Evolutionary conservation across 768 basidiomycete genomes (phyloP).

Genomic region (Macrolepiota albuminosa): DNA sequence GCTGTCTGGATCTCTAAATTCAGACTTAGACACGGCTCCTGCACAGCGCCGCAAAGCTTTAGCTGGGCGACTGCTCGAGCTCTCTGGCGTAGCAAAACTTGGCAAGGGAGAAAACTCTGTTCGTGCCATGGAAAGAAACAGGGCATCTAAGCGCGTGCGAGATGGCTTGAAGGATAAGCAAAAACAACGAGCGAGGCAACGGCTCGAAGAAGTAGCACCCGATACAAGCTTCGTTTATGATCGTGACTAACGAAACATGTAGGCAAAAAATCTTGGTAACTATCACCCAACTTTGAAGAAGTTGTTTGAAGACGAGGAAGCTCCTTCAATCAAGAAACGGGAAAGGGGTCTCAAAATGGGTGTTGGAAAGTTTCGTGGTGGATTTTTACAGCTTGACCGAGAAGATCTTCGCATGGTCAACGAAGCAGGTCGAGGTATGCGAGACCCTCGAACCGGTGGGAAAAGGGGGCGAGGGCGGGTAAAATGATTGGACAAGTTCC

Average conservation of each 20-base stretch:
- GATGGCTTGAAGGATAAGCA: conserved; percentile 65
- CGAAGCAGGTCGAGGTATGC: conserved; percentile 19
- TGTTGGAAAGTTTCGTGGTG: conserved; percentile 69
- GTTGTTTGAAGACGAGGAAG: conserved; percentile 41
- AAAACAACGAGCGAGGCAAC: conserved; percentile 45
- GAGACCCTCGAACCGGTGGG: conserved; percentile 16
- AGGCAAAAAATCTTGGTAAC: conserved; percentile 84
- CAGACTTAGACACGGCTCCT: conserved; percentile 55
- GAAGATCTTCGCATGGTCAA: conserved; percentile 48
- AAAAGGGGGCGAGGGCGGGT: conserved; percentile 17
- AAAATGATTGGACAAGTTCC: neutral
- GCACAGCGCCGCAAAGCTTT: conserved; percentile 72
- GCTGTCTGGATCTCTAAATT: conserved; percentile 66
- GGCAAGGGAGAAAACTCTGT: conserved; percentile 70
- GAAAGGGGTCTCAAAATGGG: conserved; percentile 72
- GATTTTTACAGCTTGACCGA: conserved; percentile 59
- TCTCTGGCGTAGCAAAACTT: conserved; percentile 61
- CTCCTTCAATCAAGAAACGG: conserved; percentile 38
- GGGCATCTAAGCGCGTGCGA: conserved; percentile 67
- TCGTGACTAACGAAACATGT: neutral
- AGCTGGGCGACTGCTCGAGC: conserved; percentile 72
- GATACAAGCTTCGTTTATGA: conserved; percentile 11
- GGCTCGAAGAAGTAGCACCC: conserved; percentile 63
- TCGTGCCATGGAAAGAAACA: conserved; percentile 58
- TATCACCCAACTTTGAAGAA: conserved; percentile 79